Evolutionary conservation across 78 protist genomes (phyloP).

Genomic region (Dictyostelium citrinum): DNA sequence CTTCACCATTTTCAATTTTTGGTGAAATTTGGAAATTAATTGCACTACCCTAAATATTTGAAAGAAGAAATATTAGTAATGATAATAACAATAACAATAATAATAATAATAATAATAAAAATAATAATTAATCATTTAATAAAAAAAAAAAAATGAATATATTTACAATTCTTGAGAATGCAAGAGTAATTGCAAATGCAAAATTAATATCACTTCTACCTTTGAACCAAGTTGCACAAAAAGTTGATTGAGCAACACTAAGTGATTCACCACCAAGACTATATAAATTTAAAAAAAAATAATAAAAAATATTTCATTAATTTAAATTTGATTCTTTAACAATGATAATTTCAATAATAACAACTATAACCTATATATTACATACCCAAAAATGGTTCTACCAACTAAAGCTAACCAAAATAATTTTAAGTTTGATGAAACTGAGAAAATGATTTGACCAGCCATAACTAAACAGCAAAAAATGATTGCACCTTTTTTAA

Average conservation of each 20-base stretch:
- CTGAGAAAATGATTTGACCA: conserved; percentile 70
- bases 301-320: too few relatives aligned
- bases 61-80: too few relatives aligned
- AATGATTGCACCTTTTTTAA: conserved; percentile 45
- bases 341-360: too few relatives aligned
- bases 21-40: conserved; percentile 79
- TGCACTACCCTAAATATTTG: conserved; percentile 66
- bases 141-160: background rate
- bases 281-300: background rate
- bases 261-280: conserved; percentile 84
- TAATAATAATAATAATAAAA: too few relatives aligned
- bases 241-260: conserved; percentile 78
- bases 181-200: conserved; percentile 74
- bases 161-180: conserved; percentile 56
- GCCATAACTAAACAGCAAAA: conserved; percentile 64
- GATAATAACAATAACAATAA: too few relatives aligned
- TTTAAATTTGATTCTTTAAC: too few relatives aligned
- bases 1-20: background rate
- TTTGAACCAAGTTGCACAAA: conserved; percentile 79
- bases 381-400: conserved; percentile 70
- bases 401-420: conserved; percentile 77
- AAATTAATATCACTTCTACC: conserved; percentile 66
- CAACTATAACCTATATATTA: too few relatives aligned
- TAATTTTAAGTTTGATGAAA: conserved; percentile 19
- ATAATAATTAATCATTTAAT: too few relatives aligned